These are phyloP conservation scores for Xylaria flabelliformis DNA, from an alignment of 495 filamentous ascomycete genomes.

Conservation along the genomic window DNA sequence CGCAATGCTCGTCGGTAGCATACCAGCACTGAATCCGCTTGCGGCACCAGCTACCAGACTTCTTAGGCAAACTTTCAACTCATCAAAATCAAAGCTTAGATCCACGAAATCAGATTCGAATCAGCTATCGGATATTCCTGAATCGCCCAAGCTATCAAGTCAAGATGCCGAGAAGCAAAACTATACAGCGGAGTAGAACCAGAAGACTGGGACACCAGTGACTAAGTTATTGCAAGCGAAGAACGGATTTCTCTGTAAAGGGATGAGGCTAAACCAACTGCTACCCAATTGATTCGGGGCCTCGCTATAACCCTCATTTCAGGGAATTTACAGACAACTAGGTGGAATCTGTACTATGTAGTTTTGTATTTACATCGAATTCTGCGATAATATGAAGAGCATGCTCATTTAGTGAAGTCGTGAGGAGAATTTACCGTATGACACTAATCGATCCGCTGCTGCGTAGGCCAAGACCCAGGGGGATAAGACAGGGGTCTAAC, in stretches of 20 bases:
- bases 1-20: not conserved
- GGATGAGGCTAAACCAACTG: not conserved
- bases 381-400: not conserved
- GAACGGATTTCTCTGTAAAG: not conserved
- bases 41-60: not conserved
- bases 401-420: not conserved
- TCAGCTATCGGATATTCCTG: not conserved
- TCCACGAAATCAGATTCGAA: not conserved
- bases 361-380: not conserved
- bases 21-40: not conserved
- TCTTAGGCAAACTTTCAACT: not conserved
- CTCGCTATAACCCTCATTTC: not conserved
- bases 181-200: not conserved
- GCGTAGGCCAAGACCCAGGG: too few species aligned
- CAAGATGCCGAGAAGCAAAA: not conserved
- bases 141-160: not conserved
- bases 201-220: not conserved
- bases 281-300: not conserved
- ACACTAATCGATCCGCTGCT: too few species aligned
- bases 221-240: not conserved
- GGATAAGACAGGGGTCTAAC: too few species aligned
- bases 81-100: not conserved
- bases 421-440: not conserved
- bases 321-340: not conserved
- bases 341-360: not conserved